Conservation (phyloP, 768 basidiomycete species). For the Psilocybe subaeruginosa region DNA sequence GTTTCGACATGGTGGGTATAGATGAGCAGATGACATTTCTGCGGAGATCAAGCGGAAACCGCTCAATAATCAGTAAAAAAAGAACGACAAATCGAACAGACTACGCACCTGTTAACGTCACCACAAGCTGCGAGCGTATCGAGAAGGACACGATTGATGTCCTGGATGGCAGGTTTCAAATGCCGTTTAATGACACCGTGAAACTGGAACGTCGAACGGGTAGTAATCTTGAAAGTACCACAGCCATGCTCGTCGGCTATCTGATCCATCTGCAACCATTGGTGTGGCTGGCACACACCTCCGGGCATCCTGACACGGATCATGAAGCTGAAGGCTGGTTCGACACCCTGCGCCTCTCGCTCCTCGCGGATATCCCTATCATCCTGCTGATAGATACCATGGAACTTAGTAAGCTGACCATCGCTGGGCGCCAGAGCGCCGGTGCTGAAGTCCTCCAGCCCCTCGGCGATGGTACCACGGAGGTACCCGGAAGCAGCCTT, state of each 20-base stretch:
- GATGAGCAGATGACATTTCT: constrained; percentile 93
- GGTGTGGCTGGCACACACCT: constrained; percentile 88
- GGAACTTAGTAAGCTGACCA: constrained; percentile 97
- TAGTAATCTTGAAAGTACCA: constrained; percentile 96
- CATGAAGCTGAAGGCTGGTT: constrained; percentile 98
- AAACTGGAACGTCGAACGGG: constrained; percentile 98
- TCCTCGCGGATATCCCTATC: constrained; percentile 99
- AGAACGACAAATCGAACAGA: background rate
- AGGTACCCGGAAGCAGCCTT: constrained; percentile 94
- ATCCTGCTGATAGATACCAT: constrained; percentile 95
- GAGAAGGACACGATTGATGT: constrained; percentile 86
- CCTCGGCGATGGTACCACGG: constrained; percentile 94
- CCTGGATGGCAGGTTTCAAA: constrained; percentile 94
- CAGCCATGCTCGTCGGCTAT: constrained; percentile 96
- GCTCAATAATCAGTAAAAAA: background rate
- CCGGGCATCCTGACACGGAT: constrained; percentile 96
- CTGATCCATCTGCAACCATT: constrained; percentile 96
- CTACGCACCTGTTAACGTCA: constrained; percentile 86
- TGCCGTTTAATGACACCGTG: constrained; percentile 98
- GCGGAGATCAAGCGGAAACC: constrained; percentile 14
- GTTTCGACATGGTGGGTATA: constrained; percentile 85
- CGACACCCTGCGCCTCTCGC: constrained; percentile 87
- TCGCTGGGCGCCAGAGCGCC: constrained; percentile 92
- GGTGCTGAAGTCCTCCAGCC: constrained; percentile 82
- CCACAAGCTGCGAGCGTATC: constrained; percentile 99